Evolutionary conservation across 2,329 filamentous ascomycete genomes (phyloP).

Genomic region (Xylaria polymorpha): DNA sequence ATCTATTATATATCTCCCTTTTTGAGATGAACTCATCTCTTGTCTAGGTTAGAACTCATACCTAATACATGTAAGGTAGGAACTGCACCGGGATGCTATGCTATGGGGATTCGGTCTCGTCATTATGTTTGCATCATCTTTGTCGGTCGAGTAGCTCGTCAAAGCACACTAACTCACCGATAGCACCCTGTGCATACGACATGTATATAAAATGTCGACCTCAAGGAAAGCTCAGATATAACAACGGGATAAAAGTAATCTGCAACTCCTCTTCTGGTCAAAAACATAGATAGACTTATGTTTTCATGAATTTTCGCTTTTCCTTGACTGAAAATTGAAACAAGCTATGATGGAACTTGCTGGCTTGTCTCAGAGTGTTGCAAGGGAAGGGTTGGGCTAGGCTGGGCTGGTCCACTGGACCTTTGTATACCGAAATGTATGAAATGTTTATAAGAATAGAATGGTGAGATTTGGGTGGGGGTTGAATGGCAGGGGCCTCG

Average conservation of each 20-base stretch:
- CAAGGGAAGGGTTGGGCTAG: constrained; percentile 38
- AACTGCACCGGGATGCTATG: too few species aligned
- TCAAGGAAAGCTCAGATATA: constrained; percentile 35
- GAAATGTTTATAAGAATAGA: neutral
- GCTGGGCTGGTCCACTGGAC: neutral
- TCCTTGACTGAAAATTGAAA: constrained; percentile 51
- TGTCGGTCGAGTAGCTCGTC: too few species aligned
- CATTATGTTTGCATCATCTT: too few species aligned
- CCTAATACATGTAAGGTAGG: too few species aligned
- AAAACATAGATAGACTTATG: constrained; percentile 22
- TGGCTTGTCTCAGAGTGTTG: constrained; percentile 50
- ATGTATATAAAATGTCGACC: neutral
- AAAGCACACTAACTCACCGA: neutral
- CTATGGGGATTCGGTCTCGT: too few species aligned
- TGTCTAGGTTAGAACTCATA: neutral
- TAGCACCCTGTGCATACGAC: neutral
- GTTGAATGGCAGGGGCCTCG: too few species aligned
- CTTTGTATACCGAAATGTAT: neutral
- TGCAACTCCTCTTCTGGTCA: constrained; percentile 27
- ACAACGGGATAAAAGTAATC: constrained; percentile 14
- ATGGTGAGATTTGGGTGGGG: neutral
- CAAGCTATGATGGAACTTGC: constrained; percentile 44
- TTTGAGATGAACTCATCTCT: neutral
- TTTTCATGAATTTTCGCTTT: constrained; percentile 37
- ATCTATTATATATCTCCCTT: neutral